Conservation (phyloP, 805 yeast species). For the Yarrowia sp. region DNA sequence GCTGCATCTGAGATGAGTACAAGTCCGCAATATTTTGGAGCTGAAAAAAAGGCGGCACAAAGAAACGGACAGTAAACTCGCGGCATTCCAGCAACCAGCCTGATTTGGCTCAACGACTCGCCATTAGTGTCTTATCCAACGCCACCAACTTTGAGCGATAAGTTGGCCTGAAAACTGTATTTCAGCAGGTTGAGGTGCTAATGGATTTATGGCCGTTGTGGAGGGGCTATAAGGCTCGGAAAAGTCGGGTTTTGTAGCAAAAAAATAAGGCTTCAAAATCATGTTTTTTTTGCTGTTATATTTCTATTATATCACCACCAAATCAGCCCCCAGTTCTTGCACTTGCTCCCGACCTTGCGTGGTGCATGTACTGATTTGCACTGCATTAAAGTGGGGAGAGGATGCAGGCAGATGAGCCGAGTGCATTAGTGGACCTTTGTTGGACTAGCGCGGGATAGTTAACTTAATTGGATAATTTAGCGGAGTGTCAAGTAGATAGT, state of each 20-base stretch:
- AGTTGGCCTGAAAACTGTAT: conserved; percentile 8
- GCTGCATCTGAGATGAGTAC: conserved; percentile 10
- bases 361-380: conserved; percentile 17
- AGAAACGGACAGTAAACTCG: neutral
- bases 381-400: conserved; percentile 31
- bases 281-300: too few relatives aligned
- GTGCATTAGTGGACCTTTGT: conserved; percentile 20
- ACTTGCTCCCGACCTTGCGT: conserved; percentile 31
- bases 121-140: neutral
- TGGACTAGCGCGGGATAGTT: neutral
- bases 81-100: neutral
- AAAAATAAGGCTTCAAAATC: too few relatives aligned
- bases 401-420: conserved; percentile 31
- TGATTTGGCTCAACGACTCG: neutral
- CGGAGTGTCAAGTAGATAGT: too few relatives aligned
- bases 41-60: neutral
- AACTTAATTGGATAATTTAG: neutral
- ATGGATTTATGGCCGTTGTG: neutral
- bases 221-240: neutral
- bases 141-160: conserved; percentile 4
- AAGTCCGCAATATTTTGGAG: neutral
- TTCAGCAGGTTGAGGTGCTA: neutral
- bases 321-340: too few relatives aligned
- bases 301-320: too few relatives aligned
- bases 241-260: neutral